Conservation (phyloP, 495 filamentous ascomycete genomes). For the Podospora anserina region DNA sequence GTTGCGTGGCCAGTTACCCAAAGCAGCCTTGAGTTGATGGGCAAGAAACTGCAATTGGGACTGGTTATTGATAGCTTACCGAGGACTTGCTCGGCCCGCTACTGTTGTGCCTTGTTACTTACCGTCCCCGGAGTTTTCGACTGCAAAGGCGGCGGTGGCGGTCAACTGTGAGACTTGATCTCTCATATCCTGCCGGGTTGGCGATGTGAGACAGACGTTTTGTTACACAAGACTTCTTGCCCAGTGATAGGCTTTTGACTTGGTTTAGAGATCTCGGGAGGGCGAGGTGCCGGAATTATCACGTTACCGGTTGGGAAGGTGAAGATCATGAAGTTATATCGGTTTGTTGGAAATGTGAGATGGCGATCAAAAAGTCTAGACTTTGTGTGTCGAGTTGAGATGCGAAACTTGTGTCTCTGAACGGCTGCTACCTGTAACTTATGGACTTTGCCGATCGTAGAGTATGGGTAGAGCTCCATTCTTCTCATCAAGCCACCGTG, state of each 20-base stretch:
- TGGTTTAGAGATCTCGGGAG: neutral
- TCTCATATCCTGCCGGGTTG: neutral
- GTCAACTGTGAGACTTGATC: neutral
- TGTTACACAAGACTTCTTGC: neutral
- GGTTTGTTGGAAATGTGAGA: neutral
- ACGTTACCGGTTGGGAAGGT: neutral
- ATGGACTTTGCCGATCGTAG: no score
- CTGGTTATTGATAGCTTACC: neutral
- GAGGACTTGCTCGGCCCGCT: neutral
- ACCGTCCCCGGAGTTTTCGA: neutral
- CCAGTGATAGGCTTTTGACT: neutral
- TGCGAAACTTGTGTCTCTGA: no score
- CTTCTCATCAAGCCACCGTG: no score
- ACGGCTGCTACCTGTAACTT: no score
- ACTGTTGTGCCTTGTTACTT: neutral
- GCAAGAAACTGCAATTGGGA: neutral
- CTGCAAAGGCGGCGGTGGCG: neutral
- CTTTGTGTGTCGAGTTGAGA: neutral
- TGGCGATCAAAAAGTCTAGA: neutral
- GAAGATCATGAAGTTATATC: neutral
- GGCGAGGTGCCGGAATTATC: neutral
- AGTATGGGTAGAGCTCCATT: no score
- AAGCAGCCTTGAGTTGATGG: neutral
- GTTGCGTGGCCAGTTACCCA: neutral
- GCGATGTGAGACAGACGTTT: neutral